Base-by-base conservation (phyloP, 73 alveolate species). In the Tetrahymena malaccensis region DNA sequence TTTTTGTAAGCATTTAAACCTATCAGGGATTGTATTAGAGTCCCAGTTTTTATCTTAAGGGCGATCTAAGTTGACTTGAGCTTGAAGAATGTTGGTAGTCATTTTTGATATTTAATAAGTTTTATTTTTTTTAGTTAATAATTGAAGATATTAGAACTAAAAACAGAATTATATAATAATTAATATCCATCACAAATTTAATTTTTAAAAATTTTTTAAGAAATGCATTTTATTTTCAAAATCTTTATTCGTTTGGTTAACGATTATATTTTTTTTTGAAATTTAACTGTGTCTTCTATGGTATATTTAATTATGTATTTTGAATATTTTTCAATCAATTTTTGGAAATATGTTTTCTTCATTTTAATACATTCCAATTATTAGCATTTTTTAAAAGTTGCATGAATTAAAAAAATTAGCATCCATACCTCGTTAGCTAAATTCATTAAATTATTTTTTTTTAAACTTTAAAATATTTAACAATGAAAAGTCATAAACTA, bases 1-100 rank as follows among this genome's bases (percentile, higher is more conserved):
- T 94, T 98, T 98, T 55, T 98, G 99, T 83, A 98, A 96, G 93
- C 96, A 98, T 94, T 96, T 96, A 96, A 98, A 98, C 94, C 98
- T 98, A 43, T 98, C 99, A 50, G 83, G 10, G 16, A 50, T 50
- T 1, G 9, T 15, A 15, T 50, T 50, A 19, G 13, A 19, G 83
- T 4, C 0, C 2, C 0, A 1, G 25, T 21, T 50, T 15, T 50
- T 50, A 21, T 50, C 83, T 50, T 50, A 27, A 6, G 9, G 13
- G 83, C 3, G 83, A 10, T 10, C 27, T 50, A 50, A 19, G 27
- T 10, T 50, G 1, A 21, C 31, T 50, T 50, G 27, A 50, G 83
- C 25, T 50, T 50, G 83, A 0, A 50, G 16, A 50, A 50, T 15
- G 16, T 50, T 50, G 1, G 27, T 50, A 2, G 83, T 3, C 83